Evolutionary conservation across 176 grass and related monocot species (phyloP).

Genomic region (Urochloa ruziziensis): DNA sequence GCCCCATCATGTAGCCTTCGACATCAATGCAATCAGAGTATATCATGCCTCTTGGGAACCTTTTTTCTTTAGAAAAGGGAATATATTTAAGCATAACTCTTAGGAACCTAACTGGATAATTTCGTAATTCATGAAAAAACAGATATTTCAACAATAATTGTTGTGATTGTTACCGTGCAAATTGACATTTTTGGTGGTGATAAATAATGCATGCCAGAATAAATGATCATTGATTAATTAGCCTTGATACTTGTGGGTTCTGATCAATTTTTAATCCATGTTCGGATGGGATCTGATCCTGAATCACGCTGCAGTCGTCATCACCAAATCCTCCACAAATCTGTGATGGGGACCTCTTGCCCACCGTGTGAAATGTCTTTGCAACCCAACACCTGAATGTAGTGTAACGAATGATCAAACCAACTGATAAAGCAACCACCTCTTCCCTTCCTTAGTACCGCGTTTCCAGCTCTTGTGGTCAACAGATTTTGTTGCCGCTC

Average conservation of each 20-base stretch:
- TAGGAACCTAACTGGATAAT: background rate
- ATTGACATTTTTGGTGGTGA: no score
- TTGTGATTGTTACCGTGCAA: no score
- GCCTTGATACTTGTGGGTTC: no score
- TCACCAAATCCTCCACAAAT: slow-evolving; percentile 30
- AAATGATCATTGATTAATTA: no score
- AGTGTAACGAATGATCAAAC: slow-evolving; percentile 8
- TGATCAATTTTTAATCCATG: background rate
- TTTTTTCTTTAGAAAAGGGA: no score
- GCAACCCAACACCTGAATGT: background rate
- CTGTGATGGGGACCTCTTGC: slow-evolving; percentile 5
- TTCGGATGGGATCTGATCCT: background rate
- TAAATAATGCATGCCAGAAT: no score
- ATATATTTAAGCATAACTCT: no score
- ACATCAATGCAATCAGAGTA: background rate
- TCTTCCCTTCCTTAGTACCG: background rate
- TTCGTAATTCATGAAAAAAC: background rate
- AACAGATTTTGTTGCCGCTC: background rate
- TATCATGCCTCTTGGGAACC: background rate
- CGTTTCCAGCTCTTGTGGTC: background rate
- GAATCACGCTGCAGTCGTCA: slow-evolving; percentile 16
- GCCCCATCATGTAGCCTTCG: background rate
- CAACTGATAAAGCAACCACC: slow-evolving; percentile 1
- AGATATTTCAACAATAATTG: background rate
- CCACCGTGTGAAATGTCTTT: slow-evolving; percentile 1